Evolutionary conservation across 164 flowering plant genomes (phyloP), one percentile per base, ranked within the genome.

Genomic region (Kalanchoe fedtschenkoi): DNA sequence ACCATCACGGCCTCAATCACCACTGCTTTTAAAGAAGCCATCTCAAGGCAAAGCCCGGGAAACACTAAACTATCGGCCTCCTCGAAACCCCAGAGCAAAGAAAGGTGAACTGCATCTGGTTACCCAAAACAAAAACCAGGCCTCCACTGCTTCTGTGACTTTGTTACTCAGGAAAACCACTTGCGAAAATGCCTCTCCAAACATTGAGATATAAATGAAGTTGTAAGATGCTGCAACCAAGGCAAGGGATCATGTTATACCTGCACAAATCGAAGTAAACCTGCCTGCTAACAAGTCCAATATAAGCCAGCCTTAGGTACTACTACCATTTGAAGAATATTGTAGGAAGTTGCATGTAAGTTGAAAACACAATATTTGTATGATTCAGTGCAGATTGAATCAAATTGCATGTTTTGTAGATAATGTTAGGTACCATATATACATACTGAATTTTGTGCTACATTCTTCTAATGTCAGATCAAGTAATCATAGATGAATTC

Each of bases 171-270:
- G 68, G 65, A 84, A 66, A 70, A 76, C 47, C 30, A 65, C 66
- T 22, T 73, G 64, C 57, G 86, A 85, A 68, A 84, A 84, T 77
- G 69, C 81, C 61, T 81, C 91, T 35, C 91, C 95, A 42, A 88
- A 85, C 70, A 82, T 85, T 71, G 1, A 51, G 13, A 26, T 51
- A 2, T 51, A 28, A 51, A 47, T 7, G n/a, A n/a, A n/a, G 5
- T 34, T 34, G 7, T 34, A 34, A 3, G 7, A 7, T 34, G 7
- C 35, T 34, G 5, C 35, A 34, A 34, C 7, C 4, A 34, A 34
- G 35, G 35, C 7, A n/a, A n/a, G n/a, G 35, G 35, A 34, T 34
- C 35, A 34, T 34, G 35, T 34, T 7, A 34, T 34, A n/a, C n/a
- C n/a, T n/a, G n/a, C n/a, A n/a, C n/a, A n/a, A n/a, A n/a, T n/a